Base-by-base conservation (phyloP, 345 rosid genomes). In the Pistacia integerrima region DNA sequence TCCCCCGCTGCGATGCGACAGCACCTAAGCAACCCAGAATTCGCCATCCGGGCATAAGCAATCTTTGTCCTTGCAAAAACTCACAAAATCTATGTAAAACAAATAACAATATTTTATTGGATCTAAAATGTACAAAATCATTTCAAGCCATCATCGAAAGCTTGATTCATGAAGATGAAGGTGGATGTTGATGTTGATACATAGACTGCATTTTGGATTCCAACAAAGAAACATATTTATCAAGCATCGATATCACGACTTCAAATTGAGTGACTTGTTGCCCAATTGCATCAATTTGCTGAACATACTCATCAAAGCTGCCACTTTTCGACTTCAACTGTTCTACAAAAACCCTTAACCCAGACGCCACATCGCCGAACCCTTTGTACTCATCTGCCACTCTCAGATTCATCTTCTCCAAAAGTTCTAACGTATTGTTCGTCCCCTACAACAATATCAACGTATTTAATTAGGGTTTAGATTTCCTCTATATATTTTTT, bases 351-450 rank as follows among this genome's bases (percentile, higher is more conserved):
- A 91, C 87, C 67, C 94, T 88, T 1, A 92, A 74, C 70, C 97
- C 97, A 0, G 94, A 81, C 16, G 94, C 93, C 72, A 96, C 92
- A 67, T 91, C 97, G 11, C 93, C 98, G 9, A 92, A 82, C 36
- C 88, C 93, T 8, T 82, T 73, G 80, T 90, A 96, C 83, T 96
- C 97, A 38, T 91, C 82, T 0, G 88, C 82, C 54, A 96, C 92
- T 79, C 86, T 92, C 70, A 67, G 51, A 64, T 96, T 92, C 99
- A 93, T 92, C 87, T 91, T 92, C 92, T 90, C 94, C 87, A 93
- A 52, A 1, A 96, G 86, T 76, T 92, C 95, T 69, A 93, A 74
- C 33, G 81, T 79, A 76, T 83, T 90, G 72, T 75, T 92, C 74
- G 97, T 88, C 64, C 97, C 97, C 94, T 96, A 30, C 11, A 67